A percentile compares a stretch with the other conserved stretches of the same genome.
phyloP scores from a whole-genome alignment of 2,329 filamentous ascomycete genomes.

The Epichloe sp. region DNA sequence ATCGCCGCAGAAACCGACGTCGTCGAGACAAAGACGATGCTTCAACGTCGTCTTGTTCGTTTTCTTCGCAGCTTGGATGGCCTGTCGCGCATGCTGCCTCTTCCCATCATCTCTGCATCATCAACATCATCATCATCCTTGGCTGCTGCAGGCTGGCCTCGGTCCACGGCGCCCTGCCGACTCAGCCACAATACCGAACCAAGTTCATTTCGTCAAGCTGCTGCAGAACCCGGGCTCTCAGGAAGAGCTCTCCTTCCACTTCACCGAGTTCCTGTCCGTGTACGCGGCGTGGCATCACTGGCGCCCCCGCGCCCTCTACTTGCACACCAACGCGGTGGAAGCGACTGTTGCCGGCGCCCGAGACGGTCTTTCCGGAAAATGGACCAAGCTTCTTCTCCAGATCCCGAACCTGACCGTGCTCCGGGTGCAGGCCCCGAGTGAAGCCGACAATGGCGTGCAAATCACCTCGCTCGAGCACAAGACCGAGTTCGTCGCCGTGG shows the following conservation, averaged over 20 bases:
- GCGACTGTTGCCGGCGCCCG: background rate
- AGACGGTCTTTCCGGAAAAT: slow-evolving; percentile 9
- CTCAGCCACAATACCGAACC: background rate
- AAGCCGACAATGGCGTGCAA: slow-evolving; percentile 8
- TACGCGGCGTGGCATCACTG: slow-evolving; percentile 2
- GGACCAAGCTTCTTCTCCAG: slow-evolving; percentile 12
- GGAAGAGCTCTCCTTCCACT: background rate
- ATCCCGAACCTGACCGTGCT: slow-evolving; percentile 11
- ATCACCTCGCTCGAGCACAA: slow-evolving; percentile 10
- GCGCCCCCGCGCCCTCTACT: slow-evolving; percentile 1
- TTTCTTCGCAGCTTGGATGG: background rate
- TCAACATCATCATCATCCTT: no score
- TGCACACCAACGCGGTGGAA: slow-evolving; percentile 2
- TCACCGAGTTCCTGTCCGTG: slow-evolving; percentile 3
- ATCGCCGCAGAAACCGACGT: background rate
- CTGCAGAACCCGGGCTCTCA: background rate
- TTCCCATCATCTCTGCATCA: background rate
- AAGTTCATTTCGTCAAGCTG: slow-evolving; percentile 2
- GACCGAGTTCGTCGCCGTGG: slow-evolving; percentile 12
- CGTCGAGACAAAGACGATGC: background rate
- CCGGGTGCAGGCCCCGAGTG: slow-evolving; percentile 18
- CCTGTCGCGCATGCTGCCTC: background rate
- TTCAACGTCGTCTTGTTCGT: background rate
- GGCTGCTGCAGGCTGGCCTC: background rate
- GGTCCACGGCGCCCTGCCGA: background rate